Base-by-base conservation (phyloP, 202 grass and related monocot species). In the Schoenoplectus triqueter region DNA sequence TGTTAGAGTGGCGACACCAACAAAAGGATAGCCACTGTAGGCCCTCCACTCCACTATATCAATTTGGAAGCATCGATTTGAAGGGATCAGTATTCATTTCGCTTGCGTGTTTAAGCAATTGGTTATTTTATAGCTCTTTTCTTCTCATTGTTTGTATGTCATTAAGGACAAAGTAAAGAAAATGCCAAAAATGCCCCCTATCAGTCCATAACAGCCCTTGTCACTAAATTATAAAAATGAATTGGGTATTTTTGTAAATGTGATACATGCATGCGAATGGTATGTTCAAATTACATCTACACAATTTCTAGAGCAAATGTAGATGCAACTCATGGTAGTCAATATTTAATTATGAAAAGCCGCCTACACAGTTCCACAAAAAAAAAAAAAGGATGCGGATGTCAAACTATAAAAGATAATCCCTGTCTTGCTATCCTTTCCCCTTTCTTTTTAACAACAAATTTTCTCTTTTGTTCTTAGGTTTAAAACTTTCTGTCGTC, bases 361-460 rank as follows among this genome's bases (percentile, higher is more conserved):
- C 31, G 31, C 31, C 31, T 31, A 31, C 31, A 31, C 31, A 31
- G 31, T 31, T 31, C 31, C 31, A 31, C n/a, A n/a, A n/a, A 31
- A 31, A 0, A 31, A 31, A 31, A 31, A 65, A 65, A 65, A 9
- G 22, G 8, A 22, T 22, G 18, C 31, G 31, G 19, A 65, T 22
- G 63, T 7, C 18, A 22, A 65, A 31, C 19, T 65, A 10, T 60
- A 65, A 10, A 65, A 65, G 31, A 31, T 31, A 31, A 14, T 59
- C 68, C n/a, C 8, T 71, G 68, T 46, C 0, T 48, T 17, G n/a
- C 6, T 71, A 71, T 49, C 44, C 68, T 48, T 70, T 70, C 59
- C 44, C 0, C 44, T 71, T 46, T 71, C 68, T 71, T 71, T 71
- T 48, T 48, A 49, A 71, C 15, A 71, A 71, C 68, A 49, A 49